Base-by-base conservation (phyloP, 306 rosid species). In the Pterocarpus macrocarpus region DNA sequence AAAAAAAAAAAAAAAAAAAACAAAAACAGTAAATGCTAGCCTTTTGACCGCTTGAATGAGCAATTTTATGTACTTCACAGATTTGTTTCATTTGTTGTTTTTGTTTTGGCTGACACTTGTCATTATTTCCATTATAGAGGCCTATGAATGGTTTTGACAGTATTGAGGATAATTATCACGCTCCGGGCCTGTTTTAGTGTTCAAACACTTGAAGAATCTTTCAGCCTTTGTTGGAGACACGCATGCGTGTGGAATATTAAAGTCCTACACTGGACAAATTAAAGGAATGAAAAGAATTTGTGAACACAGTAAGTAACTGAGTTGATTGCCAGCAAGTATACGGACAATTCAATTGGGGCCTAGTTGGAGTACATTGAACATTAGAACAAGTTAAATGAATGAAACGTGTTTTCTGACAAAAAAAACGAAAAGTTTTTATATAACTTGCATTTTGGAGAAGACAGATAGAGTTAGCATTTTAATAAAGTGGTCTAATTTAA, bases 81-180 rank as follows among this genome's bases (percentile, higher is more conserved):
- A 7, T 32, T 32, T 58, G 0, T 38, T 3, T 49, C 50, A 0
- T 9, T 9, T 43, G 9, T 8, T 1, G 2, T 13, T 49, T 1
- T 49, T n/a, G 5, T 75, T 44, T 47, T 44, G 59, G 45, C 12
- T 34, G 6, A n/a, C 44, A 75, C 47, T 15, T n/a, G 12, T 4
- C 14, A 2, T 43, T 16, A 63, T 13, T 63, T 32, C 34, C 38
- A 9, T 61, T 8, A 63, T 13, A 35, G 9, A 33, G 32, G 66
- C 58, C n/a, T 38, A 47, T 5, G 65, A 71, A 36, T 33, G 47
- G 8, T 33, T 75, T 62, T 71, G 64, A 45, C 50, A 22, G 53
- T n/a, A 34, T 10, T 10, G 43, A 59, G 13, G 45, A 14, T 13
- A 8, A 34, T 63, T 9, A 49, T 3, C 17, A 45, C 11, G 49